A percentile compares a stretch with the other conserved stretches of the same genome.
phyloP scores from a whole-genome alignment of 805 yeast genomes.

The Sugiyamaella valdiviana region DNA sequence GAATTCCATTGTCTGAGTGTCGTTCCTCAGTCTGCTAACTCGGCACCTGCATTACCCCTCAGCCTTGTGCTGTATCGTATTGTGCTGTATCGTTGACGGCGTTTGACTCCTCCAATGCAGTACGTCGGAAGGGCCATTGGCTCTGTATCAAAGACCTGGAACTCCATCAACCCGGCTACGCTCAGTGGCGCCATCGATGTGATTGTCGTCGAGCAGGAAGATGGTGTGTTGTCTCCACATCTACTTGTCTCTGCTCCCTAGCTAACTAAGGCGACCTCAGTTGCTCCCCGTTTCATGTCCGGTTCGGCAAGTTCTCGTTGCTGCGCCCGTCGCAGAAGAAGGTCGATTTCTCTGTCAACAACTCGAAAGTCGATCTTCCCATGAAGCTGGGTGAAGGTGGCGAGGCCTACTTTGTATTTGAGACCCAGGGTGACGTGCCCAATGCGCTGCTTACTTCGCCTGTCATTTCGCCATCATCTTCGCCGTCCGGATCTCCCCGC shows the following conservation, averaged over 20 bases:
- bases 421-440: slow-evolving; percentile 68
- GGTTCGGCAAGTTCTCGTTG: slow-evolving; percentile 92
- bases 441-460: slow-evolving; percentile 80
- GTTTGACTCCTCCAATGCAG: slow-evolving; percentile 55
- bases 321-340: slow-evolving; percentile 92
- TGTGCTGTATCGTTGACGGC: too few species aligned
- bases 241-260: neutral
- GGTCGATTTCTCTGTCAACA: slow-evolving; percentile 84
- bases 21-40: neutral
- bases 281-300: slow-evolving; percentile 93
- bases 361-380: slow-evolving; percentile 69
- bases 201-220: slow-evolving; percentile 84
- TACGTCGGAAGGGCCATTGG: slow-evolving; percentile 95
- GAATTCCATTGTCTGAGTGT: too few species aligned
- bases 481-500: slow-evolving; percentile 30
- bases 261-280: slow-evolving; percentile 47
- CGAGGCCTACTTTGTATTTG: slow-evolving; percentile 95
- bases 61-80: neutral
- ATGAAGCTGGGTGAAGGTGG: slow-evolving; percentile 98
- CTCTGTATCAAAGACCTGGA: slow-evolving; percentile 94
- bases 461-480: slow-evolving; percentile 60
- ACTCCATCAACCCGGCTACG: slow-evolving; percentile 92
- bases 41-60: neutral
- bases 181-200: slow-evolving; percentile 96
- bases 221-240: slow-evolving; percentile 38